Conservation (phyloP, 768 basidiomycete genomes). For the Mycena vulgaris region DNA sequence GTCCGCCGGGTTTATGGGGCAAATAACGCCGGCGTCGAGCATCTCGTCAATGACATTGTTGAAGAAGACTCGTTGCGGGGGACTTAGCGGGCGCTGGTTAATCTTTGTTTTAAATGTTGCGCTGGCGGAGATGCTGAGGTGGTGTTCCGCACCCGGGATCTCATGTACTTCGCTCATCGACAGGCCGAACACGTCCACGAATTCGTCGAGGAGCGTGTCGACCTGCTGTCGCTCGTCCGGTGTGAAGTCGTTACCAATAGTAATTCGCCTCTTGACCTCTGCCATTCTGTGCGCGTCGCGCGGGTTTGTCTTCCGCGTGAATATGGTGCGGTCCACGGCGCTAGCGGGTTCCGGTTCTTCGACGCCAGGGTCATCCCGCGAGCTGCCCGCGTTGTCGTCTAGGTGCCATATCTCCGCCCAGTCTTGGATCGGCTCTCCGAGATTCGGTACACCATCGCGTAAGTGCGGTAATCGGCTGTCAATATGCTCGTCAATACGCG, state of each 20-base stretch:
- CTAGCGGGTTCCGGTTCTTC: slow-evolving; percentile 17
- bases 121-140: background rate
- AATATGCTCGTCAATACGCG: slow-evolving; percentile 13
- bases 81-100: slow-evolving; percentile 42
- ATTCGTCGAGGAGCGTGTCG: slow-evolving; percentile 26
- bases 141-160: slow-evolving; percentile 12
- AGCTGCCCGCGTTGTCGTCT: slow-evolving; percentile 1
- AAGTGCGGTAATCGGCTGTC: slow-evolving; percentile 21
- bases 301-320: slow-evolving; percentile 22
- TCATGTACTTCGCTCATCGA: slow-evolving; percentile 21
- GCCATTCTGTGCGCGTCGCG: slow-evolving; percentile 1
- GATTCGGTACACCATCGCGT: slow-evolving; percentile 16
- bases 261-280: slow-evolving; percentile 22
- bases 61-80: slow-evolving; percentile 39
- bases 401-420: slow-evolving; percentile 20
- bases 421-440: slow-evolving; percentile 2
- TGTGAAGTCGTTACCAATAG: slow-evolving; percentile 10
- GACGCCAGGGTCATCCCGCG: background rate
- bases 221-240: background rate
- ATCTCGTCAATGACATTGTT: slow-evolving; percentile 42
- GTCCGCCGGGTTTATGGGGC: slow-evolving; percentile 24
- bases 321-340: background rate
- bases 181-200: slow-evolving; percentile 22
- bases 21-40: slow-evolving; percentile 37
- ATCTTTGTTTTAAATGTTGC: slow-evolving; percentile 28